Evolutionary conservation across 306 rosid genomes (phyloP).

Genomic region (Medicago lupulina): DNA sequence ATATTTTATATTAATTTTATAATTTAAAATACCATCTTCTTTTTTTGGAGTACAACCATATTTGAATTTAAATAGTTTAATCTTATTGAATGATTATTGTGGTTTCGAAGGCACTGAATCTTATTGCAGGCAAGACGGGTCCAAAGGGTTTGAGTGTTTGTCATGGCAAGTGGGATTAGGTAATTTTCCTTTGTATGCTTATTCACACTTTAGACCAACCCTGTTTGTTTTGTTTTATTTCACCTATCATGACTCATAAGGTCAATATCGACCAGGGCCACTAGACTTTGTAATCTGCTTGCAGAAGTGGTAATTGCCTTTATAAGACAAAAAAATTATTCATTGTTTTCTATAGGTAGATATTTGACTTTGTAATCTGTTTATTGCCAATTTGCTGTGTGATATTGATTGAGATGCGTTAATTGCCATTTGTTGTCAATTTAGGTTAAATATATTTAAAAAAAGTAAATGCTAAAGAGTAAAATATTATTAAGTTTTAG

Average conservation of each 20-base stretch:
- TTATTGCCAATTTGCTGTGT: not conserved
- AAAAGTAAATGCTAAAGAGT: too few relatives aligned
- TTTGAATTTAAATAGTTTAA: too few relatives aligned
- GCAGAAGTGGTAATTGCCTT: not conserved
- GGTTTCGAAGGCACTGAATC: too few relatives aligned
- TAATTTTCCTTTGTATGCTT: slow-evolving; percentile 48
- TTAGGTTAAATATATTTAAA: not conserved
- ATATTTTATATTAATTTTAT: too few relatives aligned
- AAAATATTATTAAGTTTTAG: not conserved
- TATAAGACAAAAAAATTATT: slow-evolving; percentile 30
- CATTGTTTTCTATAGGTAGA: slow-evolving; percentile 34
- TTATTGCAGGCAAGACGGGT: too few relatives aligned
- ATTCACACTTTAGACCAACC: slow-evolving; percentile 45
- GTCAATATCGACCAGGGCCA: slow-evolving; percentile 18
- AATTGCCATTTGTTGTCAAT: slow-evolving; percentile 17
- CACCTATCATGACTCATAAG: slow-evolving; percentile 20
- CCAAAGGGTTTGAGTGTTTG: not conserved
- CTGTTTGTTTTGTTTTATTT: slow-evolving; percentile 24
- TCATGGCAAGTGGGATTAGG: slow-evolving; percentile 56
- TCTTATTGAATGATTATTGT: too few relatives aligned
- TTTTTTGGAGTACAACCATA: too few relatives aligned
- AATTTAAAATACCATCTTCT: too few relatives aligned
- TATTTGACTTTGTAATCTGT: slow-evolving; percentile 48
- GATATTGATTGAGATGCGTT: slow-evolving; percentile 23
- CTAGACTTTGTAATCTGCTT: not conserved